Percentiles rank a stretch among this genome's conserved stretches.
Evolutionary conservation across 768 basidiomycete genomes (phyloP).

Genomic region (Amanita thiersii): DNA sequence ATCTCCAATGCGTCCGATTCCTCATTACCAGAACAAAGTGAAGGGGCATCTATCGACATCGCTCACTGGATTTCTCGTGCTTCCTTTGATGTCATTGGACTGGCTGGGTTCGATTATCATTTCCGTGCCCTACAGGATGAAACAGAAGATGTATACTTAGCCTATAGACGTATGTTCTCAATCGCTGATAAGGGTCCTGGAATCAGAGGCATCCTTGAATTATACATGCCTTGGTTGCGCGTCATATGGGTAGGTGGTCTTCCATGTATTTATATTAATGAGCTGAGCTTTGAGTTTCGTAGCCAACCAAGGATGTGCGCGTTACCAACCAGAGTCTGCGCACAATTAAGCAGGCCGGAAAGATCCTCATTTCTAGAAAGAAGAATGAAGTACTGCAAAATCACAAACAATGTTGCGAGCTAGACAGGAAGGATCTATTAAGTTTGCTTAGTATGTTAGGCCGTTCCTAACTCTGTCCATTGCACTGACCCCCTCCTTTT

Average conservation of each 20-base stretch:
- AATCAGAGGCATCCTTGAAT: slow-evolving; percentile 29
- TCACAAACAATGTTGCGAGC: slow-evolving; percentile 19
- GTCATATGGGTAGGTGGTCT: slow-evolving; percentile 32
- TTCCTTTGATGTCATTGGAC: slow-evolving; percentile 57
- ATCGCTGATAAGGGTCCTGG: slow-evolving; percentile 38
- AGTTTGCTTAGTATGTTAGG: slow-evolving; percentile 38
- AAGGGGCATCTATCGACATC: slow-evolving; percentile 32
- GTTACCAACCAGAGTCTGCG: slow-evolving; percentile 28
- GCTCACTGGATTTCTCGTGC: slow-evolving; percentile 52
- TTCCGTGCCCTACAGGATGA: slow-evolving; percentile 43
- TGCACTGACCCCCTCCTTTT: slow-evolving; percentile 2
- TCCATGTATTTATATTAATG: not conserved
- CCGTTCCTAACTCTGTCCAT: not conserved
- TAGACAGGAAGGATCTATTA: slow-evolving; percentile 37
- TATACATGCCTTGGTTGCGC: slow-evolving; percentile 38
- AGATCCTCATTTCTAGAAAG: slow-evolving; percentile 34
- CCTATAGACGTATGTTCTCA: slow-evolving; percentile 42
- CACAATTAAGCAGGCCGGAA: slow-evolving; percentile 32
- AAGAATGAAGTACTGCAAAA: slow-evolving; percentile 28
- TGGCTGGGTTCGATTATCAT: slow-evolving; percentile 46
- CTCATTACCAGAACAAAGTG: slow-evolving; percentile 8
- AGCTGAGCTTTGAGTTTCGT: not conserved
- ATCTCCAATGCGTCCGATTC: slow-evolving; percentile 12
- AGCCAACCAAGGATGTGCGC: slow-evolving; percentile 35
- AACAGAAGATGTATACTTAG: slow-evolving; percentile 37